Evolutionary conservation across 1,284 basidiomycete genomes (phyloP).

Genomic region (Boletus putidus): DNA sequence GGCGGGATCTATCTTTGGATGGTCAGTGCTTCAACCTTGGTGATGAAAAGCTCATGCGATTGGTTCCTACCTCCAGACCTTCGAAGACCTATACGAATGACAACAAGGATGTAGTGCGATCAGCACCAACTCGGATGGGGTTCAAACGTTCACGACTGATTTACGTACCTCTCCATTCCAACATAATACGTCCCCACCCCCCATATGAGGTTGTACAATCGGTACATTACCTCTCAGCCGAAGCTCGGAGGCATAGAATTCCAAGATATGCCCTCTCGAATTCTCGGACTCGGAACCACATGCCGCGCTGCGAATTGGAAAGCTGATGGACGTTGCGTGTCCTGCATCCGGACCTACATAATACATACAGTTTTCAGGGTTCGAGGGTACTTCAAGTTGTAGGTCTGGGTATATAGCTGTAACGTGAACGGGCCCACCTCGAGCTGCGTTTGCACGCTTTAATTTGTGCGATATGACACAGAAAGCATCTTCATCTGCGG

Average conservation of each 20-base stretch:
- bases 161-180: slow-evolving; percentile 86
- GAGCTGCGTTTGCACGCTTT: slow-evolving; percentile 46
- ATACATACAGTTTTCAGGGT: background rate
- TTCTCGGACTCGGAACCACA: slow-evolving; percentile 3
- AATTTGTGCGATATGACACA: slow-evolving; percentile 39
- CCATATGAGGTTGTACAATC: slow-evolving; percentile 72
- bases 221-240: slow-evolving; percentile 66
- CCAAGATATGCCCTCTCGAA: slow-evolving; percentile 29
- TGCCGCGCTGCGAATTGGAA: slow-evolving; percentile 8
- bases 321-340: slow-evolving; percentile 30
- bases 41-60: background rate
- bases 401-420: background rate
- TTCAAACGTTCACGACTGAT: background rate
- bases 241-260: slow-evolving; percentile 78
- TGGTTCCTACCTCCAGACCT: slow-evolving; percentile 57
- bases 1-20: slow-evolving; percentile 45
- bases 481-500: slow-evolving; percentile 26
- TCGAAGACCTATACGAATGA: slow-evolving; percentile 64
- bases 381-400: background rate
- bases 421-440: slow-evolving; percentile 44
- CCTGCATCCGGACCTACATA: slow-evolving; percentile 63
- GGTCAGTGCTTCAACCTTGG: slow-evolving; percentile 11
- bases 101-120: background rate
- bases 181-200: slow-evolving; percentile 65
- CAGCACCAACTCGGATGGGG: background rate